Conservation (phyloP, 208 protist genomes). For the Leishmania tropica region DNA sequence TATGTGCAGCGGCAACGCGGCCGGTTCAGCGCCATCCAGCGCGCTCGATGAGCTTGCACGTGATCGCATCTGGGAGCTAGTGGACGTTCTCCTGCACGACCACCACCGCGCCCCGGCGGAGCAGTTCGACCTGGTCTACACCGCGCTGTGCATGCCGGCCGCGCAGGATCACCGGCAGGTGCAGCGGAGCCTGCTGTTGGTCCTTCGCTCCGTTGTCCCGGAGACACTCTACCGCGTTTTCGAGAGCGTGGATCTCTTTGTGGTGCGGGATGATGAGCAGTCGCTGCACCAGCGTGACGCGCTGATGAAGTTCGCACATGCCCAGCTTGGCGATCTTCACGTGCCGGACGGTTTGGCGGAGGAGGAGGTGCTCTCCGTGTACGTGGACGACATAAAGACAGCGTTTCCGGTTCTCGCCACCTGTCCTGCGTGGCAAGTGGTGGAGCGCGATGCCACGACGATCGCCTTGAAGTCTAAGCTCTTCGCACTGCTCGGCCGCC, state of each 20-base stretch:
- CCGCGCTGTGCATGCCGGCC: slow-evolving; percentile 71
- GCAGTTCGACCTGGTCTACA: slow-evolving; percentile 84
- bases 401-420: slow-evolving; percentile 52
- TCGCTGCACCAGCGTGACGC: slow-evolving; percentile 31
- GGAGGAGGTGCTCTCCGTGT: slow-evolving; percentile 73
- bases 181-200: slow-evolving; percentile 58
- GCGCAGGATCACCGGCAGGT: slow-evolving; percentile 40
- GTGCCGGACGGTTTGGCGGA: slow-evolving; percentile 43
- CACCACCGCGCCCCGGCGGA: slow-evolving; percentile 47
- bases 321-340: slow-evolving; percentile 52
- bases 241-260: slow-evolving; percentile 53
- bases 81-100: slow-evolving; percentile 64
- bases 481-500: slow-evolving; percentile 54
- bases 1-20: slow-evolving; percentile 41
- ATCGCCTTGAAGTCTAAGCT: slow-evolving; percentile 69
- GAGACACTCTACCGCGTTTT: slow-evolving; percentile 74
- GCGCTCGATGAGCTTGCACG: slow-evolving; percentile 4
- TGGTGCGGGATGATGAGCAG: slow-evolving; percentile 36
- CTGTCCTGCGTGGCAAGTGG: slow-evolving; percentile 49
- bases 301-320: slow-evolving; percentile 49
- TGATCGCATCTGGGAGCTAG: slow-evolving; percentile 33
- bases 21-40: not conserved
- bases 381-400: slow-evolving; percentile 65
- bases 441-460: slow-evolving; percentile 41
- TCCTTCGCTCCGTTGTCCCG: slow-evolving; percentile 71